A percentile compares a stretch with the other conserved stretches of the same genome.
These are phyloP conservation scores for Babesia sp. DNA, from an alignment of 169 alveolate species.

Conservation along the genomic window DNA sequence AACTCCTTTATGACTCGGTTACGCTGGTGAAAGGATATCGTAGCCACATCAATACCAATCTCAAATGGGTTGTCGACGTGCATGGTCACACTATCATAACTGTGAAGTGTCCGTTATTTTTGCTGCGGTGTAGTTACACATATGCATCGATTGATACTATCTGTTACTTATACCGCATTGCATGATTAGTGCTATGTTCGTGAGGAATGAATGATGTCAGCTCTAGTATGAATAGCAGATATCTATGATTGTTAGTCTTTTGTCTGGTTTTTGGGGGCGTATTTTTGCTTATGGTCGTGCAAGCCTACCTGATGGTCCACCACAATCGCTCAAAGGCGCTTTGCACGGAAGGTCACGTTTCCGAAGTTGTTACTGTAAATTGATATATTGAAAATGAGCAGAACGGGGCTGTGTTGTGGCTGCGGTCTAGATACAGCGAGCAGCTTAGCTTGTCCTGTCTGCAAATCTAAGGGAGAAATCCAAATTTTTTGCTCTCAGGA, in stretches of 20 bases:
- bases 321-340: background rate
- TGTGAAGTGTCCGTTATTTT: too few species aligned
- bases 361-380: background rate
- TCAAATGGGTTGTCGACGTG: conserved; percentile 69
- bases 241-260: too few species aligned
- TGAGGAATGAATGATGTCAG: too few species aligned
- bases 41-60: conserved; percentile 79
- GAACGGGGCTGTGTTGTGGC: conserved; percentile 56
- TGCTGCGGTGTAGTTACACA: too few species aligned
- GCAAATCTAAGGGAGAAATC: conserved; percentile 58
- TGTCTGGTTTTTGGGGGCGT: too few species aligned
- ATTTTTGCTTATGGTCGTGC: background rate
- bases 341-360: too few species aligned
- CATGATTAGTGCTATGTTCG: too few species aligned
- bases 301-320: background rate
- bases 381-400: conserved; percentile 3
- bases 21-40: conserved; percentile 59
- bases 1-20: conserved; percentile 37
- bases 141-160: too few species aligned
- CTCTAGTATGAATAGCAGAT: too few species aligned
- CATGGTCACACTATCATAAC: too few species aligned
- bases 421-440: conserved; percentile 59
- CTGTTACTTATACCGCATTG: too few species aligned
- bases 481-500: conserved; percentile 93
- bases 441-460: conserved; percentile 75